Conservation (phyloP, 345 rosid species). For the Acer saccharum region DNA sequence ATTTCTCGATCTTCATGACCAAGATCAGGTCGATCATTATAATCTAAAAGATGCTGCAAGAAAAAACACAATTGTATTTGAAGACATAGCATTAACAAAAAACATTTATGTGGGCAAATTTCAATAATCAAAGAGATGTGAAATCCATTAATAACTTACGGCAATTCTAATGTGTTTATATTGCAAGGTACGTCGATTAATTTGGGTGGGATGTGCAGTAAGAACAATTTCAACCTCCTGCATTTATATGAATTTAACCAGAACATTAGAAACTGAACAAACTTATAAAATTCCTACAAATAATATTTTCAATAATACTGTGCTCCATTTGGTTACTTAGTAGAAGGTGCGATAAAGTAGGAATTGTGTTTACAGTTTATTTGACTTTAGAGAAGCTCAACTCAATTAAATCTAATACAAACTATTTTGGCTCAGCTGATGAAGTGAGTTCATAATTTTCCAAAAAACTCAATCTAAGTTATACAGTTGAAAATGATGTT, state of each 20-base stretch:
- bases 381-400: slow-evolving; percentile 10
- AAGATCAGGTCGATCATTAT: slow-evolving; percentile 84
- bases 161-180: slow-evolving; percentile 94
- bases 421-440: not conserved
- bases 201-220: slow-evolving; percentile 99
- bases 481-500: not conserved
- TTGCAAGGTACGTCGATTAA: slow-evolving; percentile 90
- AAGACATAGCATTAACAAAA: slow-evolving; percentile 8
- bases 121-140: slow-evolving; percentile 3
- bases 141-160: slow-evolving; percentile 49
- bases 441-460: slow-evolving; percentile 8
- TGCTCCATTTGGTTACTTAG: slow-evolving; percentile 4
- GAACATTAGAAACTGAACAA: not conserved
- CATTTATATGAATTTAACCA: slow-evolving; percentile 23
- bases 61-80: slow-evolving; percentile 19
- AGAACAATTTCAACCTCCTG: slow-evolving; percentile 98
- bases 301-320: not conserved
- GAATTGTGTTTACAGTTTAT: not conserved
- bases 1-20: slow-evolving; percentile 90
- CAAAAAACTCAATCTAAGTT: not conserved
- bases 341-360: not conserved
- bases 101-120: not conserved
- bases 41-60: slow-evolving; percentile 87
- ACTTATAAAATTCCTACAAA: not conserved
- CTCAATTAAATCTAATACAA: not conserved